These are phyloP conservation scores for Beauveria australis DNA, from an alignment of 2,329 filamentous ascomycete genomes.

Conservation along the genomic window DNA sequence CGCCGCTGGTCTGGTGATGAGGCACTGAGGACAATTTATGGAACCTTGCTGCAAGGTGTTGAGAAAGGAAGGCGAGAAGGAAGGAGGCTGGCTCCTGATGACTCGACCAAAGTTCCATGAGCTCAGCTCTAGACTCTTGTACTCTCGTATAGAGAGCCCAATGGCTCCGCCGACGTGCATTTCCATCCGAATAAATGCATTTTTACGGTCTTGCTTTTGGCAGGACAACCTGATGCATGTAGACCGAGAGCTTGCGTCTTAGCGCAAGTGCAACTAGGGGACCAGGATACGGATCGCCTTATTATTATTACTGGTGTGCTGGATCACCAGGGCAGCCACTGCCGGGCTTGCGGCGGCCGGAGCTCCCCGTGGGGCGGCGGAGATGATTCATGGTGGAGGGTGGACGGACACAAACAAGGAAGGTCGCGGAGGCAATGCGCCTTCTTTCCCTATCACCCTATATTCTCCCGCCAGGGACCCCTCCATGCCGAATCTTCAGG, in stretches of 20 bases:
- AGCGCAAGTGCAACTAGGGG: neutral
- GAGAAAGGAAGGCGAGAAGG: neutral
- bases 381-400: neutral
- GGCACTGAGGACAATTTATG: neutral
- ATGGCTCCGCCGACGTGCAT: neutral
- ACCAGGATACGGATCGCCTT: neutral
- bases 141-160: neutral
- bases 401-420: neutral
- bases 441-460: neutral
- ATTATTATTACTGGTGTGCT: neutral
- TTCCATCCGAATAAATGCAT: neutral
- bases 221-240: neutral
- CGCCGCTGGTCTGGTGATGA: neutral
- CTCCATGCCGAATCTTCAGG: neutral
- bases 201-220: neutral
- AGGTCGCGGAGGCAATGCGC: neutral
- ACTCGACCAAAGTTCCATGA: neutral
- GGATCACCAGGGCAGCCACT: neutral
- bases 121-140: neutral
- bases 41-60: neutral
- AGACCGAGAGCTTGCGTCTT: neutral
- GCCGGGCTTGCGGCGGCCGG: neutral
- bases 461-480: neutral
- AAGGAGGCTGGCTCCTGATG: neutral
- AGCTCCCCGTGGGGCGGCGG: slow-evolving; percentile 1